A percentile compares a stretch with the other conserved stretches of the same genome.
phyloP scores from a whole-genome alignment of 306 rosid genomes.

The Alnus rubra region DNA sequence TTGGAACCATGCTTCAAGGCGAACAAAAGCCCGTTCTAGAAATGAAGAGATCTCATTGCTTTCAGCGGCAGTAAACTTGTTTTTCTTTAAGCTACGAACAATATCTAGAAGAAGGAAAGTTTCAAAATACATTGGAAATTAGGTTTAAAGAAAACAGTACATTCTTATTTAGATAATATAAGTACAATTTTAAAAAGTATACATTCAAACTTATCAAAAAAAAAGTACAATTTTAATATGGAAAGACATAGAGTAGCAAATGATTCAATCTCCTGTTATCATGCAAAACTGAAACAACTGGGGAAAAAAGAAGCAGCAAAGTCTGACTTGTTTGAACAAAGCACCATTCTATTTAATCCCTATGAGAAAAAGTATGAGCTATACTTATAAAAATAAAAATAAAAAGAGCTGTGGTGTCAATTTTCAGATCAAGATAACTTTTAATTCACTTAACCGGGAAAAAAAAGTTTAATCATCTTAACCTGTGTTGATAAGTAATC shows the following conservation, averaged over 20 bases:
- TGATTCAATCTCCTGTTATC: neutral
- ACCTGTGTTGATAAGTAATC: neutral
- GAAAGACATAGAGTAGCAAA: neutral
- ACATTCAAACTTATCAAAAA: too few relatives aligned
- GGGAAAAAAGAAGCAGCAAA: neutral
- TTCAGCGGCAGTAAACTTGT: conserved; percentile 65
- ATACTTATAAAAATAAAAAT: neutral
- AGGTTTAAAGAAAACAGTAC: neutral
- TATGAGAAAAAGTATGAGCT: neutral
- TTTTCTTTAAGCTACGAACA: conserved; percentile 59
- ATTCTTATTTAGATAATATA: neutral
- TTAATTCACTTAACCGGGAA: conserved; percentile 11
- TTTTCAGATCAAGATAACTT: conserved; percentile 6
- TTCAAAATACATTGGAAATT: conserved; percentile 23
- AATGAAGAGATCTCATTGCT: conserved; percentile 59
- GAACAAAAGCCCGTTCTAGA: conserved; percentile 74
- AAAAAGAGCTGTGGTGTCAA: neutral
- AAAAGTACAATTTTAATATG: neutral
- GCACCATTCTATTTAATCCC: neutral
- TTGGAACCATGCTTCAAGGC: conserved; percentile 94
- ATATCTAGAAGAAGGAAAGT: conserved; percentile 56
- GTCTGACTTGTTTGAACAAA: neutral
- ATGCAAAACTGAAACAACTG: neutral
- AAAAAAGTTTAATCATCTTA: neutral
- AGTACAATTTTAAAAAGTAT: too few relatives aligned